Base-by-base conservation (phyloP, 2,329 filamentous ascomycete genomes). In the Niveomyces coronatus region DNA sequence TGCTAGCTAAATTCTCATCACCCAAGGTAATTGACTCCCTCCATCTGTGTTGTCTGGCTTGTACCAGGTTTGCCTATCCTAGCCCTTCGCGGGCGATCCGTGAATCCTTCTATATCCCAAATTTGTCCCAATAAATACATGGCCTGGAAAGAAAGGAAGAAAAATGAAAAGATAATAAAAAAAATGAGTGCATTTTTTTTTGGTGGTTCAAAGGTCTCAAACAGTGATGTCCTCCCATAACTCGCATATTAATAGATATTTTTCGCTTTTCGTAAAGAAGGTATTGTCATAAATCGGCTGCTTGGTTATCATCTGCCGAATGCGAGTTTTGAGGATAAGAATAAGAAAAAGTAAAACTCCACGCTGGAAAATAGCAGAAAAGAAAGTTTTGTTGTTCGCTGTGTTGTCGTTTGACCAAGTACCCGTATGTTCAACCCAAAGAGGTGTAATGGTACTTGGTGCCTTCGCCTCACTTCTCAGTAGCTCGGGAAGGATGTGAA, bases 401-500 rank as follows among this genome's bases (percentile, higher is more conserved):
- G n/a, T n/a, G n/a, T n/a, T n/a, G n/a, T n/a, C n/a, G n/a, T n/a
- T n/a, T n/a, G n/a, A n/a, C n/a, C n/a, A n/a, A n/a, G n/a, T n/a
- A n/a, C n/a, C n/a, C n/a, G n/a, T n/a, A n/a, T n/a, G n/a, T n/a
- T n/a, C n/a, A n/a, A n/a, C n/a, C n/a, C n/a, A n/a, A n/a, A n/a
- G n/a, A n/a, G n/a, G n/a, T n/a, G n/a, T n/a, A n/a, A n/a, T n/a
- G n/a, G n/a, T n/a, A n/a, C n/a, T n/a, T n/a, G n/a, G n/a, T n/a
- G n/a, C n/a, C n/a, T n/a, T n/a, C n/a, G n/a, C n/a, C n/a, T n/a
- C n/a, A 24, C 9, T 23, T n/a, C 29, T 31, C 68, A 73, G 55
- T 69, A 73, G 42, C 68, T 66, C 53, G 68, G 70, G 40, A 71
- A 63, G 42, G 69, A 63, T 35, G 63, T 57, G 48, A 74, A 64